phyloP scores from a whole-genome alignment of 2,329 filamentous ascomycete genomes.

The Arthrobotrys conoides region DNA sequence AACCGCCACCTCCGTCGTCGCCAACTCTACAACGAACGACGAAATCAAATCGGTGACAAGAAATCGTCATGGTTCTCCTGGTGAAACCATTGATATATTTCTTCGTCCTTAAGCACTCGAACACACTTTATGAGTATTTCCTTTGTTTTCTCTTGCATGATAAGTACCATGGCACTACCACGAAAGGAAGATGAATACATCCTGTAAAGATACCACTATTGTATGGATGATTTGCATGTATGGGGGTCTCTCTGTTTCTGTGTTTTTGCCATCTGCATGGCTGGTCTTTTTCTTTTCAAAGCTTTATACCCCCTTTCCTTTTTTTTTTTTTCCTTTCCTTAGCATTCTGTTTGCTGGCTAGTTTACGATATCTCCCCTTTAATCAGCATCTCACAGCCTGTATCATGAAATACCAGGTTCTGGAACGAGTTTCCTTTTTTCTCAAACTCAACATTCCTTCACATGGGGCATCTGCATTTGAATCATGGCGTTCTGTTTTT shows the following conservation, averaged over 20 bases:
- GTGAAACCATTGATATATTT: conserved; percentile 1
- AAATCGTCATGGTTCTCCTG: conserved; percentile 38
- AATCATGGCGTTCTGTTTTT: conserved; percentile 14
- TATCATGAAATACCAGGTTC: conserved; percentile 8
- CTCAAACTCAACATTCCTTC: background rate
- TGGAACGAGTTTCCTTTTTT: conserved; percentile 16
- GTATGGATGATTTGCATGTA: conserved; percentile 10
- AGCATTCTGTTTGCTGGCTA: background rate
- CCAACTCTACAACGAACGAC: conserved; percentile 36
- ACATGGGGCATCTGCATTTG: conserved; percentile 4
- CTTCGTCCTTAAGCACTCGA: background rate
- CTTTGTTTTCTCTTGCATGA: conserved; percentile 2
- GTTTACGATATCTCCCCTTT: conserved; percentile 11
- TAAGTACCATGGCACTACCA: background rate
- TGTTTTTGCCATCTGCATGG: background rate
- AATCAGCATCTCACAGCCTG: background rate
- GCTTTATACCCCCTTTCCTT: conserved; percentile 9
- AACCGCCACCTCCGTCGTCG: conserved; percentile 48
- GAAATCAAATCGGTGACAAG: conserved; percentile 9
- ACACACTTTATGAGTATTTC: background rate
- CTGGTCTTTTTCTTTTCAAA: background rate
- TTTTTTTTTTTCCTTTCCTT: background rate
- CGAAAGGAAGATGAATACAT: background rate
- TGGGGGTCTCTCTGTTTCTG: background rate
- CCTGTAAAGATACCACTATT: conserved; percentile 20